These are phyloP conservation scores for Senecio squalidus DNA, from an alignment of 140 eudicot genomes.

Conservation along the genomic window DNA sequence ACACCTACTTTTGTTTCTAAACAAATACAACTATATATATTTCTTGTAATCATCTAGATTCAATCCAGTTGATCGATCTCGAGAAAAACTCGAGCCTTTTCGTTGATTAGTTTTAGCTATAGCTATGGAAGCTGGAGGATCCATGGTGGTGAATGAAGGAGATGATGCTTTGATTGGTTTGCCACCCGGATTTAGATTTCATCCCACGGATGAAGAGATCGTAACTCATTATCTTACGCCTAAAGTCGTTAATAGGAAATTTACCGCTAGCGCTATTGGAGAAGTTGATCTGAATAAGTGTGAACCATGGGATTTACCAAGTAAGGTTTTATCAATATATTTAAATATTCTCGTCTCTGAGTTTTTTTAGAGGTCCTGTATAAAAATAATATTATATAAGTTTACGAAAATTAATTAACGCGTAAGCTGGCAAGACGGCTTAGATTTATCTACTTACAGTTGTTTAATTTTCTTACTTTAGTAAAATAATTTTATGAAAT, in stretches of 20 bases:
- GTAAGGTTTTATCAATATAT: constrained; percentile 37
- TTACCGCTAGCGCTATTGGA: constrained; percentile 53
- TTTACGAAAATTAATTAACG: too few species aligned
- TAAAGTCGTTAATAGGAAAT: constrained; percentile 37
- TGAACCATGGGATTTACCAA: constrained; percentile 92
- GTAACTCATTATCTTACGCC: constrained; percentile 56
- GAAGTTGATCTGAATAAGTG: constrained; percentile 79
- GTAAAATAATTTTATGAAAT: too few species aligned
- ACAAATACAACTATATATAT: too few species aligned
- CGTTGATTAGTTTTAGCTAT: not conserved
- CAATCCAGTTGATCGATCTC: not conserved
- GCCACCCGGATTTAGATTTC: constrained; percentile 83
- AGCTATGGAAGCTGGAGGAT: constrained; percentile 52
- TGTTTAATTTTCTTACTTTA: too few species aligned
- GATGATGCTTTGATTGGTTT: constrained; percentile 41
- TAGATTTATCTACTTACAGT: too few species aligned
- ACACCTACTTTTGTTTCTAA: not conserved
- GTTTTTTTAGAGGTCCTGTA: too few species aligned
- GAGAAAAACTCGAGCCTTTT: not conserved
- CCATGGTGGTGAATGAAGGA: constrained; percentile 25
- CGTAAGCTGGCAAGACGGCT: too few species aligned
- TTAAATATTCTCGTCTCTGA: too few species aligned
- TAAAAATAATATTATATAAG: too few species aligned
- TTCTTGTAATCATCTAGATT: not conserved
- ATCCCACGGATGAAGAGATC: constrained; percentile 85